Evolutionary conservation across 2,329 filamentous ascomycete genomes (phyloP).

Genomic region (Penicillium psychrosexuale): DNA sequence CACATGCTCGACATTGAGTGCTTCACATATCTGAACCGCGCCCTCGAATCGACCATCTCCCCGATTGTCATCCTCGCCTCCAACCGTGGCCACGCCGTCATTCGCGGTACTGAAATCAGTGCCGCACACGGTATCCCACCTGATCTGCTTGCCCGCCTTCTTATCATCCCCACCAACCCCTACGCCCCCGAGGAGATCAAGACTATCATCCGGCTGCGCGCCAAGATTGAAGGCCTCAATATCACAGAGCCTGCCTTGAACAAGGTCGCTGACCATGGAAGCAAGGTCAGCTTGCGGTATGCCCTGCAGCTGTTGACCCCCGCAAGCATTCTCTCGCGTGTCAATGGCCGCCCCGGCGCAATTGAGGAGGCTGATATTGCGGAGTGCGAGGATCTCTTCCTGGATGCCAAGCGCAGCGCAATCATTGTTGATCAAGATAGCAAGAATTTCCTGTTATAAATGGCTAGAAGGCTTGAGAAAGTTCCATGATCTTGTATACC

Average conservation of each 20-base stretch:
- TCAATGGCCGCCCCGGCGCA: slow-evolving; percentile 67
- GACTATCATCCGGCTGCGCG: slow-evolving; percentile 81
- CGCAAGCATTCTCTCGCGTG: slow-evolving; percentile 83
- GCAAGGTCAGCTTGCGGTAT: slow-evolving; percentile 86
- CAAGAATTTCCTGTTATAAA: slow-evolving; percentile 56
- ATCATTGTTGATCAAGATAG: slow-evolving; percentile 64
- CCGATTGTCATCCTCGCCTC: slow-evolving; percentile 97
- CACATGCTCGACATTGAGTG: slow-evolving; percentile 99
- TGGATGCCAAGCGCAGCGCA: slow-evolving; percentile 77
- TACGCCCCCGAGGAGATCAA: slow-evolving; percentile 89
- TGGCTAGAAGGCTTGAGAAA: slow-evolving; percentile 18
- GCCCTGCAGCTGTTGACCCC: slow-evolving; percentile 88
- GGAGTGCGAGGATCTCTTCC: slow-evolving; percentile 80
- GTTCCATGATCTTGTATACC: slow-evolving; percentile 25
- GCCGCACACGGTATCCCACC: slow-evolving; percentile 91
- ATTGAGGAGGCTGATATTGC: slow-evolving; percentile 74
- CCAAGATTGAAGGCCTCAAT: slow-evolving; percentile 74
- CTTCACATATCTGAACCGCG: slow-evolving; percentile 98
- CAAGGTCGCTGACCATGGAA: slow-evolving; percentile 81
- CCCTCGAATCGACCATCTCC: slow-evolving; percentile 90
- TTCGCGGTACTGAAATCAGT: slow-evolving; percentile 76
- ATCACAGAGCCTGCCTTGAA: slow-evolving; percentile 81
- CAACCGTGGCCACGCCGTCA: slow-evolving; percentile 89
- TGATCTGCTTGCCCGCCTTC: slow-evolving; percentile 86
- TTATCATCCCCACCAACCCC: slow-evolving; percentile 91